A percentile compares a stretch with the other conserved stretches of the same genome.
These are phyloP conservation scores for Cryptosporidium sp. DNA, from an alignment of 169 alveolate species.

Conservation along the genomic window DNA sequence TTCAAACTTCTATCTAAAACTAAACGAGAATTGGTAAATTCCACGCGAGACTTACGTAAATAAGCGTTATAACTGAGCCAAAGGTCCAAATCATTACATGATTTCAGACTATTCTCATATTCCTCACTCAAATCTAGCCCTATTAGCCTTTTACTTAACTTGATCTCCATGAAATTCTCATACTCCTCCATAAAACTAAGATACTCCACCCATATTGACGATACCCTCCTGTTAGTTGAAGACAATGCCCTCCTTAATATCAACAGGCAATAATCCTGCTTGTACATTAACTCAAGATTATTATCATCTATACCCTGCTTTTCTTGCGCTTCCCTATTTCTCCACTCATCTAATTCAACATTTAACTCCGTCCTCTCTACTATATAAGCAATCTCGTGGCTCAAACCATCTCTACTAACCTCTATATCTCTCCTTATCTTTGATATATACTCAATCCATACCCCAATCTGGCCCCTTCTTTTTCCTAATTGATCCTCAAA, in stretches of 20 bases:
- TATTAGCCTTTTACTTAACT: not conserved
- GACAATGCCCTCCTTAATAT: constrained; percentile 37
- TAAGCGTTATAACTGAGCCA: constrained; percentile 40
- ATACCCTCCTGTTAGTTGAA: constrained; percentile 22
- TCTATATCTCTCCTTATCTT: constrained; percentile 4
- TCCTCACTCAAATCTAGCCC: constrained; percentile 12
- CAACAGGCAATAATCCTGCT: constrained; percentile 23
- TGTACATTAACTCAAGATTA: constrained; percentile 29
- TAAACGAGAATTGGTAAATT: constrained; percentile 48
- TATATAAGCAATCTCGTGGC: constrained; percentile 30
- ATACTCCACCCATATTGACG: constrained; percentile 53
- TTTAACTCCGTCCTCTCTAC: constrained; percentile 5
- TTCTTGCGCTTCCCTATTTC: not conserved
- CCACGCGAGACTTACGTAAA: not conserved
- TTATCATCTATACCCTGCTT: not conserved
- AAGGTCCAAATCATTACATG: constrained; percentile 40
- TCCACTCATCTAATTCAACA: constrained; percentile 4
- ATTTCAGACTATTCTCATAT: constrained; percentile 45
- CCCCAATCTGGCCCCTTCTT: constrained; percentile 16
- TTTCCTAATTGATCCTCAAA: constrained; percentile 48
- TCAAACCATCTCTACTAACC: constrained; percentile 16
- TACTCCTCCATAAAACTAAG: constrained; percentile 30
- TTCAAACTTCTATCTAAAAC: constrained; percentile 55
- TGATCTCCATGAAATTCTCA: constrained; percentile 36
- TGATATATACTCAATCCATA: constrained; percentile 62